phyloP scores from a whole-genome alignment of 371 early-diverging fungal species.

The Furculomyces boomerangus region DNA sequence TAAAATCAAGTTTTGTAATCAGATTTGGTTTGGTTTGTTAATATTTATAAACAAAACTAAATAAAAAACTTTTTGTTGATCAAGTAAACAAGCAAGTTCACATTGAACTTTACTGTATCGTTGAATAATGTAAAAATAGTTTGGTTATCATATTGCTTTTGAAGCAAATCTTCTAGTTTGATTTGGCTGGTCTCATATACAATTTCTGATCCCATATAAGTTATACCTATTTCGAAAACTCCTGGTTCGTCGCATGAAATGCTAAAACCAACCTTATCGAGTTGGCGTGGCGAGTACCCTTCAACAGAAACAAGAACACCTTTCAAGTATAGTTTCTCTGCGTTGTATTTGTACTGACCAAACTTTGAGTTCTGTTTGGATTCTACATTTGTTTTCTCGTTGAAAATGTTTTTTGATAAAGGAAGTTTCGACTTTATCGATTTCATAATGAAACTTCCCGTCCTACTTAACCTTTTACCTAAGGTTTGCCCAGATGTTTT shows the following conservation, averaged over 20 bases:
- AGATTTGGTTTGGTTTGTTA: no score
- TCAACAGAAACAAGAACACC: constrained; percentile 78
- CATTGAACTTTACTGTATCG: constrained; percentile 80
- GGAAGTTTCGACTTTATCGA: neutral
- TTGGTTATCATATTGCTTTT: constrained; percentile 80
- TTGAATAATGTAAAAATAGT: constrained; percentile 77
- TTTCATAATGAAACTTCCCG: neutral
- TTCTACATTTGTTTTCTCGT: neutral
- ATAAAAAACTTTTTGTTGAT: constrained; percentile 87
- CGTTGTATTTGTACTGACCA: constrained; percentile 95
- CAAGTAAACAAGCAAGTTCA: constrained; percentile 81
- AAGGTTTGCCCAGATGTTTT: constrained; percentile 14
- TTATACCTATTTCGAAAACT: constrained; percentile 69
- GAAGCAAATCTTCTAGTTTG: constrained; percentile 75
- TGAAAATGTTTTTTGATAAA: neutral
- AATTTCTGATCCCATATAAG: constrained; percentile 56
- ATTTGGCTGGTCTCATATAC: constrained; percentile 58
- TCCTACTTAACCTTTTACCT: constrained; percentile 9
- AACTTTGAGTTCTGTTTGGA: constrained; percentile 51
- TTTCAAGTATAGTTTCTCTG: constrained; percentile 74
- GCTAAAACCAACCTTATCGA: constrained; percentile 71
- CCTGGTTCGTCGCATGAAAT: constrained; percentile 85
- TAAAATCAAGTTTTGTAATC: no score
- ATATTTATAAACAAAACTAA: neutral
- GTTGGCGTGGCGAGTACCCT: constrained; percentile 60